Conservation (phyloP, 306 rosid genomes). For the Macrotyloma uniflorum region DNA sequence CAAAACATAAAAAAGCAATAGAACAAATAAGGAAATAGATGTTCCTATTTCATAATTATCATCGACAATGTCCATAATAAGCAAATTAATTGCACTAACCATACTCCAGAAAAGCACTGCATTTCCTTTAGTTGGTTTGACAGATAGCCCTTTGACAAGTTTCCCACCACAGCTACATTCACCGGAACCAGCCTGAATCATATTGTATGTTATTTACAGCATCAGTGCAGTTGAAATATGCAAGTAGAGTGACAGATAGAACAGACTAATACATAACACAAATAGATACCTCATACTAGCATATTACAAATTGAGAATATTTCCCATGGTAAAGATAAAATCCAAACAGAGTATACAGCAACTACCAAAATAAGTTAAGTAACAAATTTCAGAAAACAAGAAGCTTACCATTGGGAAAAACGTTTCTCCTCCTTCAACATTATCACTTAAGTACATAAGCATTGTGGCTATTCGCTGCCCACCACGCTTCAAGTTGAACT, state of each 20-base stretch:
- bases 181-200: conserved; percentile 82
- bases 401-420: conserved; percentile 80
- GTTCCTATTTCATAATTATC: conserved; percentile 19
- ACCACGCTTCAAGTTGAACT: conserved; percentile 98
- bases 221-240: conserved; percentile 7
- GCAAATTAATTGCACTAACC: conserved; percentile 61
- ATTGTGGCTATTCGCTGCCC: conserved; percentile 98
- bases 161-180: conserved; percentile 93
- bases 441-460: conserved; percentile 91
- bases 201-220: conserved; percentile 30
- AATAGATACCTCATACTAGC: conserved; percentile 25
- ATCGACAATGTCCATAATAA: conserved; percentile 21
- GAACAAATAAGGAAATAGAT: neutral
- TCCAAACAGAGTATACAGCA: conserved; percentile 17
- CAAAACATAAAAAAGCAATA: neutral
- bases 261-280: neutral
- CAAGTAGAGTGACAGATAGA: conserved; percentile 17
- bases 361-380: conserved; percentile 21
- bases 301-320: conserved; percentile 9
- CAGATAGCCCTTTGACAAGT: conserved; percentile 66
- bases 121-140: conserved; percentile 84
- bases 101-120: conserved; percentile 99
- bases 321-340: conserved; percentile 14
- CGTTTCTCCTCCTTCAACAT: conserved; percentile 97
- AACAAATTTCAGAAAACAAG: conserved; percentile 37